Evolutionary conservation across 2,329 filamentous ascomycete genomes (phyloP), one percentile per base, ranked within the genome.

Genomic region (Tympanopsis confertula): DNA sequence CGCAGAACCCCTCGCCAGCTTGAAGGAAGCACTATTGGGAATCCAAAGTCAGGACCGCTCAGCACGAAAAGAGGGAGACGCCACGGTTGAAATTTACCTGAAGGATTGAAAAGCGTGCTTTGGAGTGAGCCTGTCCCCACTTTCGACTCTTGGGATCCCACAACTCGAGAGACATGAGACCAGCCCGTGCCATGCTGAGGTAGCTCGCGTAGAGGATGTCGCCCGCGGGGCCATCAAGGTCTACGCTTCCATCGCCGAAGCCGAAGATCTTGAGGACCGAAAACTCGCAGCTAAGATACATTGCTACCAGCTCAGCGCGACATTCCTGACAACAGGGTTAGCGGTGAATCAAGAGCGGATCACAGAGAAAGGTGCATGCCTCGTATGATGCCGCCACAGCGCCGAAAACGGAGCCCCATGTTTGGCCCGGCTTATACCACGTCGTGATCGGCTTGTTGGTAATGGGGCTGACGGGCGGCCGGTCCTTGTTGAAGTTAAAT

Each of bases 391-490:
- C 86, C 26, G 88, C 86, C 44, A 93, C 76, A 42, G 83, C 76
- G 19, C 88, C 87, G 52, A 96, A 96, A 0, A 94, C 86, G 4
- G 81, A 86, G 39, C 86, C 84, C 88, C 88, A 96, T 0, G 89
- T 96, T 59, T 95, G 86, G 3, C 87, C 87, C 2, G 86, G 86
- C 60, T 91, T 94, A 66, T 96, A 96, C 79, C 83, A 95, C 1
- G 82, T 86, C 2, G 73, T 74, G 35, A 95, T 69, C 1, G 84
- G 83, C 58, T 89, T 81, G 42, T 75, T 69, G 4, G 78, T 85
- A 29, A 95, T 59, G 1, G 88, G 88, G 50, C 78, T 93, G 37
- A 86, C 63, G 1, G 89, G 89, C 5, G 85, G 87, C 52, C 86
- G 85, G 43, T 78, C 65, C 41, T 78, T 66, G 54, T 96, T 85